These are phyloP conservation scores for Geotrichum carabidarum DNA, from an alignment of 1,139 yeast genomes.

Conservation along the genomic window DNA sequence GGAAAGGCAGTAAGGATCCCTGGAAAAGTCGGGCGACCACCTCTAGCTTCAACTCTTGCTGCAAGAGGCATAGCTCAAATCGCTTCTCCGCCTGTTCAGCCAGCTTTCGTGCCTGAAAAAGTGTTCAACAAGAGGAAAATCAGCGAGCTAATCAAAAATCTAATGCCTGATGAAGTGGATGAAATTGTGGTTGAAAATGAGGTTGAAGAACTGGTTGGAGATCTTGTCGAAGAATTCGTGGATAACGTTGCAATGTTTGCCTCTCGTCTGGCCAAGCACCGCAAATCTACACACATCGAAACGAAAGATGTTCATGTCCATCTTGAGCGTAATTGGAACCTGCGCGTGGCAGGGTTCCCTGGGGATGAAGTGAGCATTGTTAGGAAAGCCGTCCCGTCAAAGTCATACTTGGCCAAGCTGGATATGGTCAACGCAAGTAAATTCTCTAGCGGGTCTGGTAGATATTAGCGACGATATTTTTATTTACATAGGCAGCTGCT, in stretches of 20 bases:
- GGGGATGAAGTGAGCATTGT: conserved; percentile 86
- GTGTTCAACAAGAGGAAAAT: conserved; percentile 85
- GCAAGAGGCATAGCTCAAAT: conserved; percentile 5
- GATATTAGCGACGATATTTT: background rate
- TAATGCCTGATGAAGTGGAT: conserved; percentile 66
- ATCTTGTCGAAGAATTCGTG: conserved; percentile 95
- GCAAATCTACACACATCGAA: conserved; percentile 84
- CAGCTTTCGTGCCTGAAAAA: conserved; percentile 52
- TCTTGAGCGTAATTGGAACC: conserved; percentile 92
- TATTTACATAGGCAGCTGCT: background rate
- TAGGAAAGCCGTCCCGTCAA: conserved; percentile 73
- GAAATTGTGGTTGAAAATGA: conserved; percentile 67
- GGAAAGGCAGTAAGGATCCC: conserved; percentile 14
- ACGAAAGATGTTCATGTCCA: conserved; percentile 87
- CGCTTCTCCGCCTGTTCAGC: conserved; percentile 1
- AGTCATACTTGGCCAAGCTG: conserved; percentile 63
- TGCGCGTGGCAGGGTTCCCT: conserved; percentile 79
- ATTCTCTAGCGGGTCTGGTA: conserved; percentile 33
- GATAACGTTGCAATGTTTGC: conserved; percentile 87
- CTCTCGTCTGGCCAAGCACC: conserved; percentile 88
- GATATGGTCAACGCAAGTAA: conserved; percentile 52
- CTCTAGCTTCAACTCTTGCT: conserved; percentile 8
- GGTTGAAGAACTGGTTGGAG: conserved; percentile 87
- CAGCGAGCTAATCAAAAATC: conserved; percentile 74
- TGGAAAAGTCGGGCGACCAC: conserved; percentile 20